A percentile compares a stretch with the other conserved stretches of the same genome.
phyloP scores from a whole-genome alignment of 495 filamentous ascomycete species.

The Apodospora peruviana region DNA sequence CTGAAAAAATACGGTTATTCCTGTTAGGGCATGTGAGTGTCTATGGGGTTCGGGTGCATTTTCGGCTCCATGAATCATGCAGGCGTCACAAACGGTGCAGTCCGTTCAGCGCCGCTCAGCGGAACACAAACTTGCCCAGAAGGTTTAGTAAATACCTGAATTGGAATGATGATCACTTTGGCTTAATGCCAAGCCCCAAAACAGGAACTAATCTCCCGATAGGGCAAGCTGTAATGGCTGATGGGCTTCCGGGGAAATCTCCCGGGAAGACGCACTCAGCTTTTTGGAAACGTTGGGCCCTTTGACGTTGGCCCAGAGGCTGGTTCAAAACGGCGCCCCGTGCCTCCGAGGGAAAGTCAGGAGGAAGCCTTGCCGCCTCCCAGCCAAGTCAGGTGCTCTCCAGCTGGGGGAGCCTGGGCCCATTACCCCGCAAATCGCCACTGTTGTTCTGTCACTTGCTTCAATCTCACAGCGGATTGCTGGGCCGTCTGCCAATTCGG shows the following conservation, averaged over 20 bases:
- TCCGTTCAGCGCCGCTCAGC: slow-evolving; percentile 4
- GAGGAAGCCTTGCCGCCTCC: slow-evolving; percentile 27
- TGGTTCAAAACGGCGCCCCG: neutral
- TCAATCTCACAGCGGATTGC: neutral
- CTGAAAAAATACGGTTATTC: neutral
- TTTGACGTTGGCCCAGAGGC: no score
- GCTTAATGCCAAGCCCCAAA: slow-evolving; percentile 9
- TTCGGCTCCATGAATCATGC: slow-evolving; percentile 20
- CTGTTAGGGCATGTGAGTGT: neutral
- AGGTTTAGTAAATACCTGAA: slow-evolving; percentile 21
- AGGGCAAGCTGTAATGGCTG: neutral
- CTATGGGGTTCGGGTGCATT: slow-evolving; percentile 17
- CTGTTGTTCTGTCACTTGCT: slow-evolving; percentile 4
- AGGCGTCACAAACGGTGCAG: slow-evolving; percentile 21
- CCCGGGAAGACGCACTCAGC: slow-evolving; percentile 8
- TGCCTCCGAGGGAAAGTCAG: slow-evolving; percentile 12
- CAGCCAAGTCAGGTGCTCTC: slow-evolving; percentile 23
- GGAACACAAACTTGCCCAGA: slow-evolving; percentile 13
- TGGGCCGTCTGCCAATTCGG: slow-evolving; percentile 5
- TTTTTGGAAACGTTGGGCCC: no score
- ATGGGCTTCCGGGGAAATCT: slow-evolving; percentile 20
- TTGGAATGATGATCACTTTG: slow-evolving; percentile 17
- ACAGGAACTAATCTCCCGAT: slow-evolving; percentile 15
- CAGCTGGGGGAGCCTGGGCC: slow-evolving; percentile 12
- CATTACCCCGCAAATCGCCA: slow-evolving; percentile 30